Percentiles rank a stretch among this genome's conserved stretches.
These are phyloP conservation scores for Spiraea crenata DNA, from an alignment of 331 rosid genomes.

Conservation along the genomic window DNA sequence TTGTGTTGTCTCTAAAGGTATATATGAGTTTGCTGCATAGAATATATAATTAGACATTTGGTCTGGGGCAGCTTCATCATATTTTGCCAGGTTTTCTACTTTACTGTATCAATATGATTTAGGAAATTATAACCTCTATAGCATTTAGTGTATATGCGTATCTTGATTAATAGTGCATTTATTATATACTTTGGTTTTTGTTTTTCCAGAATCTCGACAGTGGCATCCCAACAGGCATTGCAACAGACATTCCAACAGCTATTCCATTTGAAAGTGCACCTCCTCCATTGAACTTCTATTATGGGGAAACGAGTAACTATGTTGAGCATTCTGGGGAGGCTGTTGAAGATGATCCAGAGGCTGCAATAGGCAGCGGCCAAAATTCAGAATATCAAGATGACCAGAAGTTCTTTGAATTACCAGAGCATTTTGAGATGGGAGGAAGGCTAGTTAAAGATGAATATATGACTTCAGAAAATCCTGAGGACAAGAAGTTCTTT, in stretches of 20 bases:
- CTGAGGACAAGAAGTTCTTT: slow-evolving; percentile 16
- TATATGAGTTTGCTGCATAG: background rate
- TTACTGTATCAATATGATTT: background rate
- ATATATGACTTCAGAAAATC: slow-evolving; percentile 22
- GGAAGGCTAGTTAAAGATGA: slow-evolving; percentile 21
- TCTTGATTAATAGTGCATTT: background rate
- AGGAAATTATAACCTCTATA: background rate
- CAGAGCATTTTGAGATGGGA: slow-evolving; percentile 35
- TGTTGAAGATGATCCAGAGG: slow-evolving; percentile 38
- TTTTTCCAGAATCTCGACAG: slow-evolving; percentile 43
- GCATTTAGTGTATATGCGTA: background rate
- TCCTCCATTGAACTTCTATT: slow-evolving; percentile 32
- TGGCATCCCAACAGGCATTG: too few species aligned
- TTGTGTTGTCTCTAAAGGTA: background rate
- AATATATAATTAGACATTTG: background rate
- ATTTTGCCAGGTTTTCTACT: background rate
- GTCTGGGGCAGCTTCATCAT: background rate
- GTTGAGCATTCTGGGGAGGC: slow-evolving; percentile 37
- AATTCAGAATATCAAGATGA: slow-evolving; percentile 25
- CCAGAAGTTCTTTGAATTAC: slow-evolving; percentile 13
- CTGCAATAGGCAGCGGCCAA: slow-evolving; percentile 23
- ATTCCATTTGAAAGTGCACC: slow-evolving; percentile 28
- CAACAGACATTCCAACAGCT: background rate
- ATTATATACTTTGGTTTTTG: background rate
- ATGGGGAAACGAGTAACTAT: slow-evolving; percentile 59